A percentile compares a stretch with the other conserved stretches of the same genome.
Evolutionary conservation across 2,329 filamentous ascomycete genomes (phyloP).

Genomic region (Clarireedia hainanense): DNA sequence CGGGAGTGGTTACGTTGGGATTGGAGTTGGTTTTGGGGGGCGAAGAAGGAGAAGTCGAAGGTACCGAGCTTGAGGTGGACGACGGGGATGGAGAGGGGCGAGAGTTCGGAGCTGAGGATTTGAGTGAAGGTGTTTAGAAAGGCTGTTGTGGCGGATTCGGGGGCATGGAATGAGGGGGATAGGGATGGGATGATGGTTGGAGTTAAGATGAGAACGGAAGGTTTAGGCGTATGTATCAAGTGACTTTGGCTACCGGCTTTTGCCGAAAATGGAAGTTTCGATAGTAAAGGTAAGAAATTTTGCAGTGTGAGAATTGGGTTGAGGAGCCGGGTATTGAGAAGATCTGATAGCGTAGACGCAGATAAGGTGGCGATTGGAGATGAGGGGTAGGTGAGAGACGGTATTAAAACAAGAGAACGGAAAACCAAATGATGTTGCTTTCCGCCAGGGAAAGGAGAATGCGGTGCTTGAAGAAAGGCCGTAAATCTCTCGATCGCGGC

Average conservation of each 20-base stretch:
- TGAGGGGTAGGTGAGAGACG: conserved; percentile 70
- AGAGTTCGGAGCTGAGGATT: conserved; percentile 71
- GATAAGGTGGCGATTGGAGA: conserved; percentile 81
- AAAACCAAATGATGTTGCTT: conserved; percentile 69
- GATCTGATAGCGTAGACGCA: conserved; percentile 76
- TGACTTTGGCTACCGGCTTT: not conserved
- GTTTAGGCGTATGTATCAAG: conserved; percentile 40
- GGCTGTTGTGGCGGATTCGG: conserved; percentile 78
- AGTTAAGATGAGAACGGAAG: conserved; percentile 68
- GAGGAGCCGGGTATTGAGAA: conserved; percentile 85
- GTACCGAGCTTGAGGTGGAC: conserved; percentile 86
- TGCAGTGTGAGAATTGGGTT: conserved; percentile 85
- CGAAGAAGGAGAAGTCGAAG: conserved; percentile 71
- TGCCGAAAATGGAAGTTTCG: conserved; percentile 40
- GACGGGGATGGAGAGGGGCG: conserved; percentile 67
- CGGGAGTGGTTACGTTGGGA: conserved; percentile 26
- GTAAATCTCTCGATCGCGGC: conserved; percentile 65
- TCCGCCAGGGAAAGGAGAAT: conserved; percentile 68
- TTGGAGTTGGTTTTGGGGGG: conserved; percentile 34
- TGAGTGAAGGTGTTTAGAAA: conserved; percentile 82
- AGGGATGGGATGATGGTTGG: conserved; percentile 75
- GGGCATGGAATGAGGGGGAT: conserved; percentile 71
- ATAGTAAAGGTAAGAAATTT: conserved; percentile 76
- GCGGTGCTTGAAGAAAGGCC: conserved; percentile 62
- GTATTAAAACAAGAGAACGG: conserved; percentile 75